phyloP scores from a whole-genome alignment of 768 basidiomycete genomes.

The Holtermannia corniformis region DNA sequence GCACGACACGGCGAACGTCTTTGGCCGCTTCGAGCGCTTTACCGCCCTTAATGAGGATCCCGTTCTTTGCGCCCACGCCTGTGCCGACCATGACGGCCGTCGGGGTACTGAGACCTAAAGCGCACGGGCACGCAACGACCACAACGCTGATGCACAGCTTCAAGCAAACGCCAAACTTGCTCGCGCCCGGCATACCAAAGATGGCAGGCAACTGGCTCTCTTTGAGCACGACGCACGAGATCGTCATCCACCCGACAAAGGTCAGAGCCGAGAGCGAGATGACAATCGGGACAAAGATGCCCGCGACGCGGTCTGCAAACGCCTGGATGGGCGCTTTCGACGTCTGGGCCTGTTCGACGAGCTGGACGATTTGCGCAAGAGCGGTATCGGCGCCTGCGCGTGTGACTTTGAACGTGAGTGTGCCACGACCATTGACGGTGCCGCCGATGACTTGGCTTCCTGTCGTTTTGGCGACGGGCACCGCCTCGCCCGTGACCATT shows the following conservation, averaged over 20 bases:
- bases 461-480: constrained; percentile 72
- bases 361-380: constrained; percentile 85
- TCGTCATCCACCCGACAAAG: constrained; percentile 70
- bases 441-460: constrained; percentile 90
- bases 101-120: constrained; percentile 88
- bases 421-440: constrained; percentile 93
- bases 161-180: constrained; percentile 75
- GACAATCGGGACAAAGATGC: constrained; percentile 88
- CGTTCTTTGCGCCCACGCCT: constrained; percentile 90
- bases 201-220: constrained; percentile 56
- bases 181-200: constrained; percentile 75
- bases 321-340: constrained; percentile 96
- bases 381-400: constrained; percentile 95
- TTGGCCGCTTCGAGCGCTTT: constrained; percentile 85
- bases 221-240: constrained; percentile 48
- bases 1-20: constrained; percentile 64
- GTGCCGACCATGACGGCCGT: constrained; percentile 99
- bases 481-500: constrained; percentile 93
- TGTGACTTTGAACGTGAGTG: constrained; percentile 90
- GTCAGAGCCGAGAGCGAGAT: constrained; percentile 72
- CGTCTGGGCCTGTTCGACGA: constrained; percentile 97
- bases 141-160: constrained; percentile 97
- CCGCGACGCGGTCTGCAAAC: constrained; percentile 88
- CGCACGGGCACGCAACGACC: constrained; percentile 97
- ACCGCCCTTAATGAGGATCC: constrained; percentile 96